Evolutionary conservation across 1,284 basidiomycete species (phyloP), one percentile per base, ranked within the genome.

Genomic region (Apiotrichum montevideense): DNA sequence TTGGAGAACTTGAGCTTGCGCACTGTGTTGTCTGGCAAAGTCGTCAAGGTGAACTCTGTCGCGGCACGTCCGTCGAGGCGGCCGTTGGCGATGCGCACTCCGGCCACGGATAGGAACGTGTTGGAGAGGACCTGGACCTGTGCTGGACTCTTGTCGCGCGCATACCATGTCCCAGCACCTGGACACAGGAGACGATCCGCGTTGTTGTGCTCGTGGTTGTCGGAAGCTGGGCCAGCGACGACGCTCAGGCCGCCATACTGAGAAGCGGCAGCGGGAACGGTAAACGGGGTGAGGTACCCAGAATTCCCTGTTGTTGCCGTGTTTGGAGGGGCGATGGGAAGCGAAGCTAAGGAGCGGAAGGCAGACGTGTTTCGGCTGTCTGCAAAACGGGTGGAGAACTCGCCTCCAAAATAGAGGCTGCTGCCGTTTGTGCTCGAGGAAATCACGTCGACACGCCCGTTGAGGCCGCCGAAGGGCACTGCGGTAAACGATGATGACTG

Each of bases 1-100:
- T 98, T 89, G 52, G 87, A 77, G 69, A 87, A 95, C 45, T 83
- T 83, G 55, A 94, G 79, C 14, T 83, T 84, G 68, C 86, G 85
- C 29, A 90, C 83, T 3, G 80, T 81, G 71, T 97, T 94, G 77
- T 94, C 90, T 0, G 95, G 92, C 61, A 93, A 85, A 13, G 91
- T 86, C 2, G 86, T 86, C 46, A 92, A 78, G 64, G 90, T 87
- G 75, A 98, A 98, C 2, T 80, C 82, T 15, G 84, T 88, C 0
- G 93, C 93, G 21, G 90, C 88, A 61, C 88, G 85, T 46, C 85
- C 84, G 50, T 82, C 78, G 59, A 85, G 80, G 72, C 93, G 90
- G 1, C 91, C 93, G 78, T 98, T 98, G 35, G 90, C 92, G 42
- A 98, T 78, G 45, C 95, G 85, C 48, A 98, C 75, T 9, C 94